These are phyloP conservation scores for Jacaranda mimosifolia DNA, from an alignment of 257 asterid genomes.

Conservation along the genomic window DNA sequence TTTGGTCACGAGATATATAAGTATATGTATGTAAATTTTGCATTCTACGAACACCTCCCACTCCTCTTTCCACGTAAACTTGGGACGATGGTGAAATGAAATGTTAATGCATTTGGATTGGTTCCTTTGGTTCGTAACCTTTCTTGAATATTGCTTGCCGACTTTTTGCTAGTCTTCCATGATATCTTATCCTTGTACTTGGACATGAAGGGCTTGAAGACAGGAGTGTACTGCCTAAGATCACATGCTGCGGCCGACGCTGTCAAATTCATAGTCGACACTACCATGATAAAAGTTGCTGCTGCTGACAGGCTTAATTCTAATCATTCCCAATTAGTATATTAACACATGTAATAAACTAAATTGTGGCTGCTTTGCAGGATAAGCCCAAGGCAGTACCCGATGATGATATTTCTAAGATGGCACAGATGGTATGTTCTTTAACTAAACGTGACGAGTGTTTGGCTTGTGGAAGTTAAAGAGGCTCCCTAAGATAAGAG, in stretches of 20 bases:
- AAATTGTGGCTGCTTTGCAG: slow-evolving; percentile 36
- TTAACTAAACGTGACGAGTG: slow-evolving; percentile 86
- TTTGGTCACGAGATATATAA: not conserved
- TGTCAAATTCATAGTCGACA: slow-evolving; percentile 88
- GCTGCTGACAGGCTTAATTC: not conserved
- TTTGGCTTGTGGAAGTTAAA: slow-evolving; percentile 84
- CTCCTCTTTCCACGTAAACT: not conserved
- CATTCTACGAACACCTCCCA: not conserved
- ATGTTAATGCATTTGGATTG: not conserved
- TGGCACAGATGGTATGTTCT: slow-evolving; percentile 88
- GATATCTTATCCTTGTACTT: slow-evolving; percentile 1
- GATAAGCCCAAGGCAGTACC: slow-evolving; percentile 35
- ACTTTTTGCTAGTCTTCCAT: not conserved
- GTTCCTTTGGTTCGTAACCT: too few species aligned
- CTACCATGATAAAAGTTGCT: slow-evolving; percentile 68
- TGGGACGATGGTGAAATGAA: not conserved
- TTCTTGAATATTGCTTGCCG: too few species aligned
- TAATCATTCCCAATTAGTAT: not conserved
- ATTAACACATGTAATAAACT: not conserved
- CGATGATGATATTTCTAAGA: slow-evolving; percentile 61
- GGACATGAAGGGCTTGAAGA: slow-evolving; percentile 79
- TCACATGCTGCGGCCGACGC: slow-evolving; percentile 98
- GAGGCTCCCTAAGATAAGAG: not conserved
- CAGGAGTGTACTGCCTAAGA: slow-evolving; percentile 93
- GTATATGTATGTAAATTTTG: not conserved